These are phyloP conservation scores for Fusarium paranaense DNA, from an alignment of 2,329 filamentous ascomycete species.

Conservation along the genomic window DNA sequence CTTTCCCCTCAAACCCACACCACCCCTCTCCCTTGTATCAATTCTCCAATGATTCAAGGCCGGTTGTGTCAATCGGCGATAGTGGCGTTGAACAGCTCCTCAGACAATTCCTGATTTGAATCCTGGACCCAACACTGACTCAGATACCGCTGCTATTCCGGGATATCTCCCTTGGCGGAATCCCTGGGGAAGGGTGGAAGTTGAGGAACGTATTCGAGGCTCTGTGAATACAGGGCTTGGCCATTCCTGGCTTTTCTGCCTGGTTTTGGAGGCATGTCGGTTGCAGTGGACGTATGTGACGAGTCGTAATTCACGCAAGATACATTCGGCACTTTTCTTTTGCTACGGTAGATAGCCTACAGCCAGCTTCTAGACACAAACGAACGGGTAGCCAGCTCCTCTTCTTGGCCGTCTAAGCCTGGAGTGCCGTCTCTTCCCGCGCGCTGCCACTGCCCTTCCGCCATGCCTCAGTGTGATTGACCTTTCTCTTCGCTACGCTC, in stretches of 20 bases:
- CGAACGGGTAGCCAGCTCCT: not conserved
- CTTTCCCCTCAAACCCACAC: not conserved
- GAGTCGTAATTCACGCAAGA: not conserved
- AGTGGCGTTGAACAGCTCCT: not conserved
- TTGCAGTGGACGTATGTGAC: not conserved
- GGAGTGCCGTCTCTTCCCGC: conserved; percentile 69
- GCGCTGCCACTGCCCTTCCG: conserved; percentile 67
- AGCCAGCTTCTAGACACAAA: not conserved
- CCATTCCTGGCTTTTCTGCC: not conserved
- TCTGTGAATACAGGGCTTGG: not conserved
- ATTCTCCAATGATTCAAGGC: not conserved
- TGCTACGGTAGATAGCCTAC: not conserved
- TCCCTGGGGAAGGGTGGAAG: not conserved
- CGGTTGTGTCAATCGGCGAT: not conserved
- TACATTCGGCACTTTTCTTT: not conserved
- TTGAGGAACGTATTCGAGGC: not conserved
- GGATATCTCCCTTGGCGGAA: not conserved
- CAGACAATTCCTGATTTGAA: not conserved
- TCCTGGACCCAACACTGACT: not conserved
- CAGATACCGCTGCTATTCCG: not conserved
- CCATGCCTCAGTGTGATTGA: conserved; percentile 68
- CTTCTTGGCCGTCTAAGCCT: conserved; percentile 54
- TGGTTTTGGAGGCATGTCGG: not conserved
- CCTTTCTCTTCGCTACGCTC: conserved; percentile 60
- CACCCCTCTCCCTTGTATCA: not conserved